A percentile compares a stretch with the other conserved stretches of the same genome.
Conservation (phyloP, 768 basidiomycete genomes). For the Auricularia sp. region DNA sequence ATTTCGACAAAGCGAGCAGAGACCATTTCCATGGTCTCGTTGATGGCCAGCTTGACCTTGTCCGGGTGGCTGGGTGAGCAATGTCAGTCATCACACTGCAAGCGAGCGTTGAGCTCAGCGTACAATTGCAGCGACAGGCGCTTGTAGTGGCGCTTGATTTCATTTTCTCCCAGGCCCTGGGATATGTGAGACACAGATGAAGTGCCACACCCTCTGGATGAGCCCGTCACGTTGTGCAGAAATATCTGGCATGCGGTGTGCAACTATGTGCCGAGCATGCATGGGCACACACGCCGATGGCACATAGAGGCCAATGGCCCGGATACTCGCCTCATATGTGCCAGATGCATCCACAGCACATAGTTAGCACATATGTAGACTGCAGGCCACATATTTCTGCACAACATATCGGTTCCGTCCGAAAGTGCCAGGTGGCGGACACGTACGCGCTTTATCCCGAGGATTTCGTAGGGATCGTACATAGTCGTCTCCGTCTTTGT, state of each 20-base stretch:
- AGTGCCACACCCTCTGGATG: no score
- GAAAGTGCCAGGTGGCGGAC: neutral
- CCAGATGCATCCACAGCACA: no score
- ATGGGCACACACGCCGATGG: no score
- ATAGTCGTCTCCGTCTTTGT: constrained; percentile 54
- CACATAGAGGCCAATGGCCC: no score
- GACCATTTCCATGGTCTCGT: constrained; percentile 79
- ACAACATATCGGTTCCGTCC: neutral
- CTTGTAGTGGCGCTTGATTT: constrained; percentile 94
- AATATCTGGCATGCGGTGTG: no score
- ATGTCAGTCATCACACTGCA: constrained; percentile 1
- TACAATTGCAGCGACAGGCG: constrained; percentile 82
- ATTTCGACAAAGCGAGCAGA: constrained; percentile 82
- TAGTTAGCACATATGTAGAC: no score
- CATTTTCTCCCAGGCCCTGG: constrained; percentile 67
- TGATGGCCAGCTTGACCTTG: constrained; percentile 76
- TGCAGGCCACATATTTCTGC: no score
- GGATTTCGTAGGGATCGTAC: constrained; percentile 92
- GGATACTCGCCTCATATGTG: no score
- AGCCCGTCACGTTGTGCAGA: no score
- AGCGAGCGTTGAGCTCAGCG: no score
- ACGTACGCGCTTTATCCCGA: constrained; percentile 65
- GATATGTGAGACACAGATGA: constrained; percentile 5
- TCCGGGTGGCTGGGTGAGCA: constrained; percentile 75
- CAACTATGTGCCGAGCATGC: no score